Evolutionary conservation across 164 flowering plant genomes (phyloP).

Genomic region (Dillenia suffruticosa): DNA sequence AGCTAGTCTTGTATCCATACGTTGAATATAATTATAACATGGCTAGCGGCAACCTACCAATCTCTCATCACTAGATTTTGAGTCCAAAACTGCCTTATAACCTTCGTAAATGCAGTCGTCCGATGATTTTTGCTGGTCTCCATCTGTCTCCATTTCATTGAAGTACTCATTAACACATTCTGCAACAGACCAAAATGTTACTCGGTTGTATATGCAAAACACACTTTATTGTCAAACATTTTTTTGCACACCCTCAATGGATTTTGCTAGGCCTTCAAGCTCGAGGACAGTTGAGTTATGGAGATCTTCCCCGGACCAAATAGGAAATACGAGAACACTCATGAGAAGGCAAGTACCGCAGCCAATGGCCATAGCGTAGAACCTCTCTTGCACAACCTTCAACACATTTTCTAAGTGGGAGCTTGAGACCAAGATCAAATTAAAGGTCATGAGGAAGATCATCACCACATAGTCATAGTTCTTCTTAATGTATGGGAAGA

Average conservation of each 20-base stretch:
- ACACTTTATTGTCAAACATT: not conserved
- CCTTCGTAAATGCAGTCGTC: conserved; percentile 68
- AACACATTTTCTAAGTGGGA: conserved; percentile 63
- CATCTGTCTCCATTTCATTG: conserved; percentile 29
- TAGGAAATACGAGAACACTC: conserved; percentile 73
- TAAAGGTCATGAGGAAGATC: conserved; percentile 85
- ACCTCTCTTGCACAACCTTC: conserved; percentile 58
- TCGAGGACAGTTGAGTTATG: conserved; percentile 62
- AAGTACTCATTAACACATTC: conserved; percentile 84
- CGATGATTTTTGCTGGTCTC: conserved; percentile 16
- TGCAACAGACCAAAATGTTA: conserved; percentile 21
- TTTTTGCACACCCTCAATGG: conserved; percentile 57
- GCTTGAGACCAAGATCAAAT: conserved; percentile 81
- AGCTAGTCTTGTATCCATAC: too few species aligned
- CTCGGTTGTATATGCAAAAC: not conserved
- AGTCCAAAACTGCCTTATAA: conserved; percentile 80
- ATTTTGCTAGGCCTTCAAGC: conserved; percentile 73
- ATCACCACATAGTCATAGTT: conserved; percentile 87
- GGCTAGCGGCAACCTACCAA: conserved; percentile 30
- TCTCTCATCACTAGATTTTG: conserved; percentile 78
- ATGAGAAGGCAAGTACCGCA: conserved; percentile 78
- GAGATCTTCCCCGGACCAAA: conserved; percentile 88
- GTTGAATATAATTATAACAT: too few species aligned
- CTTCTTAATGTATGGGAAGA: conserved; percentile 76
- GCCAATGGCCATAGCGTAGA: conserved; percentile 81